phyloP scores from a whole-genome alignment of 495 filamentous ascomycete species.

The Podospora sp. region DNA sequence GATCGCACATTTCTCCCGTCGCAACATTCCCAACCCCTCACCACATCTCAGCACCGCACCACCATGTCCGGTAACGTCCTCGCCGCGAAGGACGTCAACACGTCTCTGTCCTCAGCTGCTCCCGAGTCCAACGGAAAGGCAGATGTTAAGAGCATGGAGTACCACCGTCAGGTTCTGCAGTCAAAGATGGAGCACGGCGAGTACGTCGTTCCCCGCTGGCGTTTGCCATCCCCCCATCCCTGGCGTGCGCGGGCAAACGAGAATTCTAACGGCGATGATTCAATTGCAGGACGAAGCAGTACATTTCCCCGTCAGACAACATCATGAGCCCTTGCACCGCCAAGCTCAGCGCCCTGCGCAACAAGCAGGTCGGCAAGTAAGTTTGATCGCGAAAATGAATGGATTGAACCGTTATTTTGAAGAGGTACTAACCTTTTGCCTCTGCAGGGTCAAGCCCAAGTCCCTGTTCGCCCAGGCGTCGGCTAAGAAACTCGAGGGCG shows the following conservation, averaged over 20 bases:
- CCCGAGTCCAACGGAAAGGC: slow-evolving; percentile 37
- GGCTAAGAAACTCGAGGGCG: slow-evolving; percentile 54
- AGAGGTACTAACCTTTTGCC: slow-evolving; percentile 17
- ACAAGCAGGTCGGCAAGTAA: slow-evolving; percentile 74
- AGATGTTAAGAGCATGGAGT: slow-evolving; percentile 68
- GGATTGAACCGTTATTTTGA: background rate
- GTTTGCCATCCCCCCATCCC: background rate
- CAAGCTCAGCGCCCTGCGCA: slow-evolving; percentile 82
- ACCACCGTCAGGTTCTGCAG: slow-evolving; percentile 77
- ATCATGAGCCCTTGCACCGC: slow-evolving; percentile 93
- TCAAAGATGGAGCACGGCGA: slow-evolving; percentile 68
- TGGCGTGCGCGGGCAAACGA: background rate
- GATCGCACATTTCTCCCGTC: background rate
- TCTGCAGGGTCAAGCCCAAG: slow-evolving; percentile 59
- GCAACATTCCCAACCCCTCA: background rate
- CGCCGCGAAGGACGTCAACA: slow-evolving; percentile 61
- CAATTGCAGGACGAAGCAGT: slow-evolving; percentile 56
- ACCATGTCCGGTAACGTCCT: slow-evolving; percentile 51
- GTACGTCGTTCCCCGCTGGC: slow-evolving; percentile 47
- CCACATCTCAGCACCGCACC: background rate
- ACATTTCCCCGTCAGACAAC: slow-evolving; percentile 88
- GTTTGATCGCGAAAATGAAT: slow-evolving; percentile 28
- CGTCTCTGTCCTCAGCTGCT: slow-evolving; percentile 35
- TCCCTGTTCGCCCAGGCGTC: slow-evolving; percentile 66
- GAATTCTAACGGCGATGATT: background rate